A percentile compares a stretch with the other conserved stretches of the same genome.
Conservation (phyloP, 2,329 filamentous ascomycete species). For the Dactylella cylindrospora region DNA sequence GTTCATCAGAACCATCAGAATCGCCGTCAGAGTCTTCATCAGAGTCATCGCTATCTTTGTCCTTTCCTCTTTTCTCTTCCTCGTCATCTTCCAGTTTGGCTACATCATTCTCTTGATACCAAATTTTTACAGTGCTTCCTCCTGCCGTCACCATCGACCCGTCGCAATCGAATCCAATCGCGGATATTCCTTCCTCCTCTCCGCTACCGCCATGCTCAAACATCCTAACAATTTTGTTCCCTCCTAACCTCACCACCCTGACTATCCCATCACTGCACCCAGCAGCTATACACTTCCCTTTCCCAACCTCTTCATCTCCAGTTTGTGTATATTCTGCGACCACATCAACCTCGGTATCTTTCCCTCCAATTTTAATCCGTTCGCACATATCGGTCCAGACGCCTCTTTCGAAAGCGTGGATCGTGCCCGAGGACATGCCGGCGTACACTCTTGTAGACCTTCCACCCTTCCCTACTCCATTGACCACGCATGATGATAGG, state of each 20-base stretch:
- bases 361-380: slow-evolving; percentile 53
- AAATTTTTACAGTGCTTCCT: slow-evolving; percentile 82
- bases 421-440: slow-evolving; percentile 60
- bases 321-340: slow-evolving; percentile 44
- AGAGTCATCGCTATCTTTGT: slow-evolving; percentile 53
- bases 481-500: slow-evolving; percentile 77
- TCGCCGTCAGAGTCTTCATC: slow-evolving; percentile 54
- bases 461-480: slow-evolving; percentile 68
- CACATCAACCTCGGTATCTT: slow-evolving; percentile 46
- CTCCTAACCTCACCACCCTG: slow-evolving; percentile 58
- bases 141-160: slow-evolving; percentile 88
- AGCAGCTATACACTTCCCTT: slow-evolving; percentile 46
- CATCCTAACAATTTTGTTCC: slow-evolving; percentile 46
- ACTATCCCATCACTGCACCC: slow-evolving; percentile 57
- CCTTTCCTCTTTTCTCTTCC: slow-evolving; percentile 51
- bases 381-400: slow-evolving; percentile 83
- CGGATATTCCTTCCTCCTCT: slow-evolving; percentile 74
- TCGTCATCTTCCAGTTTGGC: slow-evolving; percentile 57
- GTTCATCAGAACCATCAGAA: slow-evolving; percentile 56
- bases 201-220: slow-evolving; percentile 45
- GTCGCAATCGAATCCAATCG: slow-evolving; percentile 77
- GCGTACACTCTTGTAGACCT: slow-evolving; percentile 66
- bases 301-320: slow-evolving; percentile 30
- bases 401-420: slow-evolving; percentile 92
- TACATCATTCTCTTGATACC: slow-evolving; percentile 65